Evolutionary conservation across 441 rosid genomes (phyloP).

Genomic region (Eutrema salsugineum): DNA sequence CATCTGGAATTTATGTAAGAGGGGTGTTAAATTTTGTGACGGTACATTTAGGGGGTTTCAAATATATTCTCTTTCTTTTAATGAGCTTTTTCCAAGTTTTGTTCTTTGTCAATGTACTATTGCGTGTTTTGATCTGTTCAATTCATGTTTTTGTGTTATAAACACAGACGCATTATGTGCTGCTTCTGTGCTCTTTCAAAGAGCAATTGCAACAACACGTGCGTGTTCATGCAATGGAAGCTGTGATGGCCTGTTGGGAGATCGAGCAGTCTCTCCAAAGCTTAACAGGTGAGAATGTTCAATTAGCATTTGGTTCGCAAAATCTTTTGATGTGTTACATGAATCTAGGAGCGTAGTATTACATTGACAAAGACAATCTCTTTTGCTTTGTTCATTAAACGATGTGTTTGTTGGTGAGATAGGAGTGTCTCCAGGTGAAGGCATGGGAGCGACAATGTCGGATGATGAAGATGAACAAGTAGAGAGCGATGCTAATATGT

Average conservation of each 20-base stretch:
- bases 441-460: conserved; percentile 96
- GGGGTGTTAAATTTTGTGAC: not conserved
- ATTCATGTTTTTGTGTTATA: conserved; percentile 12
- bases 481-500: conserved; percentile 84
- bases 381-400: not conserved
- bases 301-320: not conserved
- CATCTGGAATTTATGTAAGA: conserved; percentile 2
- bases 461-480: conserved; percentile 98
- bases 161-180: conserved; percentile 86
- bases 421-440: conserved; percentile 98
- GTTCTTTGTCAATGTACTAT: not conserved
- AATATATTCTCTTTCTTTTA: not conserved
- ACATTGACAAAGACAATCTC: not conserved
- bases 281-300: conserved; percentile 62
- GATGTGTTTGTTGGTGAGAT: conserved; percentile 24
- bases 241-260: conserved; percentile 99
- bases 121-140: not conserved
- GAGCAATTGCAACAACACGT: conserved; percentile 99
- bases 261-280: conserved; percentile 97
- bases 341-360: not conserved
- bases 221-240: conserved; percentile 99
- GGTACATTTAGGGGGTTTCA: not conserved
- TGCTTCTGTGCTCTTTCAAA: conserved; percentile 93
- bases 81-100: not conserved
- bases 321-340: not conserved